Evolutionary conservation across 495 filamentous ascomycete species (phyloP), one percentile per base, ranked within the genome.

Genomic region (Aspergillus campestris): DNA sequence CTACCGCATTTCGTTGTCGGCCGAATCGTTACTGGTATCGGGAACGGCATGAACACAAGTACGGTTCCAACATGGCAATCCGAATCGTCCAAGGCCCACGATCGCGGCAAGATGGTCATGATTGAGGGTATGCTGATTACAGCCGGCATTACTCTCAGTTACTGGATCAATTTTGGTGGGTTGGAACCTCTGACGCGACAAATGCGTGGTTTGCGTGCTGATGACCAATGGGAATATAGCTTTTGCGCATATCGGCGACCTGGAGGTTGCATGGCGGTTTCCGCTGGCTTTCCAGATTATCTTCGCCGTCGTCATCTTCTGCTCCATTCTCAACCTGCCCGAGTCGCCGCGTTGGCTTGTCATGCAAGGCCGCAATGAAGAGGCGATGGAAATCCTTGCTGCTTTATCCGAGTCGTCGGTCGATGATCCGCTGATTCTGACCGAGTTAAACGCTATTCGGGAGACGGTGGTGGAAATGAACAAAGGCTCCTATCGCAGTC

Each of bases 291-390:
- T 86, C 56, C 80, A 85, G 56, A 73, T 86, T 34, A 38, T 80
- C 31, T 84, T 86, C 50, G 77, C 78, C 35, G 31, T 83, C 2
- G 58, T 80, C 32, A 77, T 84, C 38, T 62, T 82, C 33, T 51
- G 52, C 31, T 75, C 80, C 33, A 72, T 87, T 46, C 54, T 77
- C 29, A 66, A 71, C 41, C 64, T 86, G 12, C 84, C 83, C 4
- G 84, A 87, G 59, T 84, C 81, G 0, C 84, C 84, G 0, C 67
- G 83, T 43, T 89, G 83, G 83, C 72, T 87, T 13, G 77, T 87
- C 37, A 66, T 83, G 49, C 78, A 81, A 61, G 78, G 80, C 15
- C 68, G 71, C 4, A 70, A 80, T 33, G 72, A 80, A 3, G 82
- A 86, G 53, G 78, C 82, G 3, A 48, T 77, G 18, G 70, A 77